phyloP scores from a whole-genome alignment of 805 yeast genomes.

The Debaryomyces castellii region DNA sequence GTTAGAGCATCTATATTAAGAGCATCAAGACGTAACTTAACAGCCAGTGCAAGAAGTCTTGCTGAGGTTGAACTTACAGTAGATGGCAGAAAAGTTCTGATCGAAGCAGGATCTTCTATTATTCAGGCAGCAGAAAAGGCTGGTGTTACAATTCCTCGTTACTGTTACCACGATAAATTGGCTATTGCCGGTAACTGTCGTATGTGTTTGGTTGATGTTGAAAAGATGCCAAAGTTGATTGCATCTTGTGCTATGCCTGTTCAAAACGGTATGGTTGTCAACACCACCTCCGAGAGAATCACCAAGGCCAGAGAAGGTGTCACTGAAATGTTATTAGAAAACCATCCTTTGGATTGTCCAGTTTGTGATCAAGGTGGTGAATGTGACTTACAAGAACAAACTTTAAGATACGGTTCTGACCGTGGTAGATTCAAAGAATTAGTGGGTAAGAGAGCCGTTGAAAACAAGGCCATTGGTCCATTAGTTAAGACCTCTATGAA shows the following conservation, averaged over 20 bases:
- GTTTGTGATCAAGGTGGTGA: slow-evolving; percentile 95
- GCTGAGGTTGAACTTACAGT: slow-evolving; percentile 59
- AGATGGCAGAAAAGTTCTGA: slow-evolving; percentile 73
- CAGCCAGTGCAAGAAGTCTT: slow-evolving; percentile 18
- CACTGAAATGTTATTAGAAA: slow-evolving; percentile 82
- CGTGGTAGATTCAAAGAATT: slow-evolving; percentile 83
- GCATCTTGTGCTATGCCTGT: slow-evolving; percentile 94
- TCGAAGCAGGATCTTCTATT: slow-evolving; percentile 84
- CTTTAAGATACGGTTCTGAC: slow-evolving; percentile 79
- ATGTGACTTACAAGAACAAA: slow-evolving; percentile 88
- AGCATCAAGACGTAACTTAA: slow-evolving; percentile 19
- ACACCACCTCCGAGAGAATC: slow-evolving; percentile 74
- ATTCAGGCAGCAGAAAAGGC: slow-evolving; percentile 92
- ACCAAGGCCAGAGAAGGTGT: slow-evolving; percentile 86
- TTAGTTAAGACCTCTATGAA: slow-evolving; percentile 88
- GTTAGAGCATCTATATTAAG: slow-evolving; percentile 20
- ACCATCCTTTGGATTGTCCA: slow-evolving; percentile 91
- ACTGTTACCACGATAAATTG: slow-evolving; percentile 88
- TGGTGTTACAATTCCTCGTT: slow-evolving; percentile 83
- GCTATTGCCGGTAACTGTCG: slow-evolving; percentile 93
- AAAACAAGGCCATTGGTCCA: slow-evolving; percentile 89
- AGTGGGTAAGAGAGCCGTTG: slow-evolving; percentile 84
- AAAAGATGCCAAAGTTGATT: slow-evolving; percentile 83
- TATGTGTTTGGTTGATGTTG: slow-evolving; percentile 89
- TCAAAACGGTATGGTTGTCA: slow-evolving; percentile 84